Evolutionary conservation across 1,284 basidiomycete genomes (phyloP), one percentile per base, ranked within the genome.

Genomic region (Cryptococcus sp.): DNA sequence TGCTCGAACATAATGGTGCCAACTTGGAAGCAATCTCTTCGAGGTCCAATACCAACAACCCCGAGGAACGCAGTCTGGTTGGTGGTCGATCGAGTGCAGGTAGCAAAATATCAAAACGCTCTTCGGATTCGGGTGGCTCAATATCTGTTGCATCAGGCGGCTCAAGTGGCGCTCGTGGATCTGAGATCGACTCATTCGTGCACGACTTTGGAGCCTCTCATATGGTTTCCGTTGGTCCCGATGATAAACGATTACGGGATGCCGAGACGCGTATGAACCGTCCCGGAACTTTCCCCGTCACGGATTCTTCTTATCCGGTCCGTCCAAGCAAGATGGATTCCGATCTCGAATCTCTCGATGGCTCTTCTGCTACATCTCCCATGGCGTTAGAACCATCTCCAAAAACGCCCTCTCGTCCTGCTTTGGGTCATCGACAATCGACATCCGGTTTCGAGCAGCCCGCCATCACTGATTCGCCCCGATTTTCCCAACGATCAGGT

Each of bases 181-280:
- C 72, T 39, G 81, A 85, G 61, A 82, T 88, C 45, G 82, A 87
- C 22, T 79, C 78, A 46, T 77, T 88, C n/a, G 84, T 87, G 4
- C 79, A 85, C 53, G 85, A 84, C 1, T 73, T 88, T 37, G 60
- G 62, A 13, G 57, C 69, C 13, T 72, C 70, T 3, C 69, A 75
- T 32, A 70, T 72, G 67, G 13, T 52, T 5, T 45, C 49, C 18
- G 57, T 53, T 4, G 14, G 24, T 13, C 43, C 51, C 13, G 79
- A 64, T 68, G 81, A 69, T 48, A 45, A 72, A 53, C 60, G 62
- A 49, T 28, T 59, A 32, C 40, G 49, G 18, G 64, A 60, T 10
- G 69, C 70, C 0, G 67, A 69, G 44, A 57, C 62, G 13, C 49
- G 70, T 28, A 71, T 72, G 69, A 62, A 52, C 36, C 31, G 56